These are phyloP conservation scores for Dothistroma pini DNA, from an alignment of 2,329 filamentous ascomycete genomes.

Conservation along the genomic window DNA sequence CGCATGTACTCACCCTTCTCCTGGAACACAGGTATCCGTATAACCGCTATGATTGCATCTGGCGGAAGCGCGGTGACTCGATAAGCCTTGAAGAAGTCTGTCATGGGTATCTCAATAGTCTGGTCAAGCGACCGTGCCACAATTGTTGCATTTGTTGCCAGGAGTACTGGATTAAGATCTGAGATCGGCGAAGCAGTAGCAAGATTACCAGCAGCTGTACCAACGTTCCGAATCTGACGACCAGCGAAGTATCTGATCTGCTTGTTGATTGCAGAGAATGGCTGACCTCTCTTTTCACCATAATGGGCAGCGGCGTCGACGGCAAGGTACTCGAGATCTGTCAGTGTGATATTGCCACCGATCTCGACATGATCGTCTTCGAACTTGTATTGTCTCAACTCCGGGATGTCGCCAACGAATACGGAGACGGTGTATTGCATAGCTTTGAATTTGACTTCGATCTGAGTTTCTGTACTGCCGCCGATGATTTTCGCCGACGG, in stretches of 20 bases:
- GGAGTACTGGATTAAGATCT: constrained; percentile 89
- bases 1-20: constrained; percentile 78
- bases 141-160: constrained; percentile 77
- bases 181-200: constrained; percentile 95
- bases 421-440: constrained; percentile 87
- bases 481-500: constrained; percentile 91
- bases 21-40: constrained; percentile 75
- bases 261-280: constrained; percentile 88
- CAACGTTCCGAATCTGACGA: constrained; percentile 94
- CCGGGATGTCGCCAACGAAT: constrained; percentile 88
- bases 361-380: constrained; percentile 81
- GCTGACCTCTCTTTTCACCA: constrained; percentile 65
- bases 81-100: constrained; percentile 88
- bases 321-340: constrained; percentile 83
- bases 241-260: constrained; percentile 94
- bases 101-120: constrained; percentile 85
- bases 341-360: constrained; percentile 87
- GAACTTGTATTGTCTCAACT: constrained; percentile 77
- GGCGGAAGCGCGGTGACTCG: constrained; percentile 74
- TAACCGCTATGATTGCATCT: constrained; percentile 79
- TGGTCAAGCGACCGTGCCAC: constrained; percentile 72
- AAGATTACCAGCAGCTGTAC: constrained; percentile 89
- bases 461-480: constrained; percentile 94
- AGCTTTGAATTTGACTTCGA: constrained; percentile 97
- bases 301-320: constrained; percentile 76